phyloP scores from a whole-genome alignment of 73 alveolate genomes.

The Vitrella brassicaformis region DNA sequence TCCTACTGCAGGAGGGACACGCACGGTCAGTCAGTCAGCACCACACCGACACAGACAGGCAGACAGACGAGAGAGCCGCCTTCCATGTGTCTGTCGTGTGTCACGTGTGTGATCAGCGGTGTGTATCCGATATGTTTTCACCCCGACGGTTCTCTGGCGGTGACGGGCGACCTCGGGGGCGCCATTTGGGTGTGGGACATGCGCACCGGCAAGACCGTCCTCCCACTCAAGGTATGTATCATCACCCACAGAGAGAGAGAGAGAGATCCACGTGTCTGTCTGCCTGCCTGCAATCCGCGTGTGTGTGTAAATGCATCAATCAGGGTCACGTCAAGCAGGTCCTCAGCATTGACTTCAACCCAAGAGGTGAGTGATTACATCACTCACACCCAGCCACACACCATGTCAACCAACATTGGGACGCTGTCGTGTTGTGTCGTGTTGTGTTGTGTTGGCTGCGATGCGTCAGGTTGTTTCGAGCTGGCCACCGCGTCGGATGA shows the following conservation, averaged over 20 bases:
- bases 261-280: too few relatives aligned
- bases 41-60: too few relatives aligned
- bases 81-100: neutral
- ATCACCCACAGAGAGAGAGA: too few relatives aligned
- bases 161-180: conserved; percentile 92
- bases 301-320: too few relatives aligned
- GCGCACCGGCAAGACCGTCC: conserved; percentile 77
- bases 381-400: too few relatives aligned
- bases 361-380: conserved; percentile 65
- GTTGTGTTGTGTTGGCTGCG: too few relatives aligned
- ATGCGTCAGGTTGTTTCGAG: too few relatives aligned
- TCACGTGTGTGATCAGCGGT: conserved; percentile 14
- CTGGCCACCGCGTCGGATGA: neutral
- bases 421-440: too few relatives aligned
- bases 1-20: conserved; percentile 89
- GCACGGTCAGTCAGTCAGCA: conserved; percentile 28
- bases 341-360: conserved; percentile 59
- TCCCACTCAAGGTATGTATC: conserved; percentile 50
- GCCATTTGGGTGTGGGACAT: conserved; percentile 84
- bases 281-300: too few relatives aligned
- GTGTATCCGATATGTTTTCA: conserved; percentile 76
- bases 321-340: conserved; percentile 81
- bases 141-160: conserved; percentile 82
- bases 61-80: neutral
- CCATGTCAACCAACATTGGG: too few relatives aligned